phyloP scores from a whole-genome alignment of 495 filamentous ascomycete genomes.

The Podospora conica region DNA sequence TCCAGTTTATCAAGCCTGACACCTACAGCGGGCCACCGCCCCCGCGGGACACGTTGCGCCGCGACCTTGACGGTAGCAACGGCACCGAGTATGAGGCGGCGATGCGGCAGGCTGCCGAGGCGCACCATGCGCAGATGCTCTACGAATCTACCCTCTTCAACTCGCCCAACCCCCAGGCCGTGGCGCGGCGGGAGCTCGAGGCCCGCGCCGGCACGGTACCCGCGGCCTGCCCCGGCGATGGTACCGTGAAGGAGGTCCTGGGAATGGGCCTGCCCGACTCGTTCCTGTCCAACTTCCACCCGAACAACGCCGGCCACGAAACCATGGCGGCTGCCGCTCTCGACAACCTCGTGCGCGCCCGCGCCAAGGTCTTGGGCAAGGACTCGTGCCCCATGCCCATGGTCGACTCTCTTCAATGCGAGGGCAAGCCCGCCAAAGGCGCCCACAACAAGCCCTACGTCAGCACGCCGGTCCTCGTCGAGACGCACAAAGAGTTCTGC shows the following conservation, averaged over 20 bases:
- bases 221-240: slow-evolving; percentile 16
- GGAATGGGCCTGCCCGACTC: slow-evolving; percentile 19
- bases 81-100: not conserved
- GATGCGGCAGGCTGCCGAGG: not conserved
- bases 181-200: slow-evolving; percentile 6
- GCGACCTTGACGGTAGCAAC: not conserved
- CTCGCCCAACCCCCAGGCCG: slow-evolving; percentile 13
- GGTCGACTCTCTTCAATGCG: too few species aligned
- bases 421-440: too few species aligned
- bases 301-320: slow-evolving; percentile 22
- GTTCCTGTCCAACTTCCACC: slow-evolving; percentile 25
- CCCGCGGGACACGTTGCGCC: not conserved
- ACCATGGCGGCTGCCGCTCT: slow-evolving; percentile 22
- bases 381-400: too few species aligned
- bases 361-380: slow-evolving; percentile 10
- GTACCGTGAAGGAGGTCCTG: not conserved
- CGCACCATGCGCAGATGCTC: not conserved
- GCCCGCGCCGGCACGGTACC: not conserved
- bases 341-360: slow-evolving; percentile 9
- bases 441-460: too few species aligned
- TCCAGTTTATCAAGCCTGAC: slow-evolving; percentile 20
- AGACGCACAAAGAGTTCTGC: too few species aligned
- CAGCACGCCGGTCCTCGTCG: too few species aligned
- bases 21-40: slow-evolving; percentile 3
- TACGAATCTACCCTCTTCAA: slow-evolving; percentile 11